Conservation (phyloP, 116 monocot species). For the Phalaenopsis hybrid region DNA sequence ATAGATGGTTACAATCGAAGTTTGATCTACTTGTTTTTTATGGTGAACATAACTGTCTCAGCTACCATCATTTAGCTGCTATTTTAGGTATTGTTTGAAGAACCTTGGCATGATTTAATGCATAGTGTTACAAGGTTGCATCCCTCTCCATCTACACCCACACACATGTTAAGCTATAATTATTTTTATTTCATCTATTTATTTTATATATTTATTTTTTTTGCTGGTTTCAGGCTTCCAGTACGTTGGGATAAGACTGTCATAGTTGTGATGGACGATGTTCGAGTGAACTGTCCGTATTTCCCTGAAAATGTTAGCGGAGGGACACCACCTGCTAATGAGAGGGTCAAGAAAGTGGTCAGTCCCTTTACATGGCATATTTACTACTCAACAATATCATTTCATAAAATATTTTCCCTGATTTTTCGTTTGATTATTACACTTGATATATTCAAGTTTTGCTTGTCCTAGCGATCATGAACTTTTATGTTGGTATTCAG, state of each 20-base stretch:
- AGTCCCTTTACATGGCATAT: not conserved
- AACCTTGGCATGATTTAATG: not conserved
- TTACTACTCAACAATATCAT: not conserved
- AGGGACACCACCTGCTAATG: constrained; percentile 80
- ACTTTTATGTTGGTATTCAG: not conserved
- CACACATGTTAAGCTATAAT: too few species aligned
- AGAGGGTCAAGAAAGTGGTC: constrained; percentile 96
- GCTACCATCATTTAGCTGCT: not conserved
- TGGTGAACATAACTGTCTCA: too few species aligned
- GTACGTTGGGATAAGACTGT: constrained; percentile 84
- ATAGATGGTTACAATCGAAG: too few species aligned
- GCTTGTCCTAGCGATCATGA: not conserved
- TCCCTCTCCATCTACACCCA: not conserved
- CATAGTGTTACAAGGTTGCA: not conserved
- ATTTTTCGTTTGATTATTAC: not conserved
- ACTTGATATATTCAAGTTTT: not conserved
- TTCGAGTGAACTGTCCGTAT: constrained; percentile 78
- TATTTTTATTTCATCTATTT: not conserved
- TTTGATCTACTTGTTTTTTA: too few species aligned
- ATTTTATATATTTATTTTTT: not conserved
- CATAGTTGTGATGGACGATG: constrained; percentile 82
- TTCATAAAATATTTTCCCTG: not conserved
- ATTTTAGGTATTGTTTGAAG: not conserved
- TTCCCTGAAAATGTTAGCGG: constrained; percentile 77
- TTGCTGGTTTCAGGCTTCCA: constrained; percentile 48